phyloP scores from a whole-genome alignment of 2,329 filamentous ascomycete genomes.

The Chrysoporthe cubensis region DNA sequence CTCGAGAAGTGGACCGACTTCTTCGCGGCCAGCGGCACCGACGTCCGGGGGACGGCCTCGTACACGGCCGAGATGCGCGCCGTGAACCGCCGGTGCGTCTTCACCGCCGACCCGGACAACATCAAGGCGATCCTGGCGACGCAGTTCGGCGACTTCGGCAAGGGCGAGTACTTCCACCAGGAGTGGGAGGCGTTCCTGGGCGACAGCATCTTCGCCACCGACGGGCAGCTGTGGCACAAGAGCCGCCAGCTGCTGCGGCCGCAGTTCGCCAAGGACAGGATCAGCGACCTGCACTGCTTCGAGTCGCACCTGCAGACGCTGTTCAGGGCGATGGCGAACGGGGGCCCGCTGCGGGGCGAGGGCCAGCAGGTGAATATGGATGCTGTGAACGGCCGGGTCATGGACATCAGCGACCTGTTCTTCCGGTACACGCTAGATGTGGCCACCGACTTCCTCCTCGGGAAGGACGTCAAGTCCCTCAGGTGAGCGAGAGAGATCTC shows the following conservation, averaged over 20 bases:
- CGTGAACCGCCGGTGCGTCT: slow-evolving; percentile 62
- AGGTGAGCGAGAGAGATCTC: slow-evolving; percentile 43
- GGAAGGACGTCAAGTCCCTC: slow-evolving; percentile 70
- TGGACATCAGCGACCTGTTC: slow-evolving; percentile 78
- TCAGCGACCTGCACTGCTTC: slow-evolving; percentile 80
- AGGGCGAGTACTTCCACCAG: slow-evolving; percentile 73
- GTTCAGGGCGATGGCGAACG: slow-evolving; percentile 68
- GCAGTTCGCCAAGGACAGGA: slow-evolving; percentile 83
- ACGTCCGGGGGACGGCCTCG: slow-evolving; percentile 55
- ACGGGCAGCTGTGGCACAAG: slow-evolving; percentile 77
- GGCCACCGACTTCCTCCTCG: slow-evolving; percentile 84
- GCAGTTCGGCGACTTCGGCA: slow-evolving; percentile 84
- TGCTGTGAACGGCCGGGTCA: slow-evolving; percentile 61
- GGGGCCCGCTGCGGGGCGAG: slow-evolving; percentile 60
- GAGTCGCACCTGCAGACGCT: slow-evolving; percentile 77
- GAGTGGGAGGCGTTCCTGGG: slow-evolving; percentile 80
- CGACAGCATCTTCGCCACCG: slow-evolving; percentile 78
- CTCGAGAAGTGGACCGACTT: slow-evolving; percentile 63
- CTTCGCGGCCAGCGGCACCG: slow-evolving; percentile 50
- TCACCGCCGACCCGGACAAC: slow-evolving; percentile 86
- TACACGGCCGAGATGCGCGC: slow-evolving; percentile 66
- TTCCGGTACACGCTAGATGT: slow-evolving; percentile 86
- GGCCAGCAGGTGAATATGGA: slow-evolving; percentile 66
- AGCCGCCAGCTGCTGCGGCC: slow-evolving; percentile 83
- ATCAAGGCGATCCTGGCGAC: slow-evolving; percentile 89